Conservation (phyloP, 108 stramenopile species). For the Seminavis robusta region DNA sequence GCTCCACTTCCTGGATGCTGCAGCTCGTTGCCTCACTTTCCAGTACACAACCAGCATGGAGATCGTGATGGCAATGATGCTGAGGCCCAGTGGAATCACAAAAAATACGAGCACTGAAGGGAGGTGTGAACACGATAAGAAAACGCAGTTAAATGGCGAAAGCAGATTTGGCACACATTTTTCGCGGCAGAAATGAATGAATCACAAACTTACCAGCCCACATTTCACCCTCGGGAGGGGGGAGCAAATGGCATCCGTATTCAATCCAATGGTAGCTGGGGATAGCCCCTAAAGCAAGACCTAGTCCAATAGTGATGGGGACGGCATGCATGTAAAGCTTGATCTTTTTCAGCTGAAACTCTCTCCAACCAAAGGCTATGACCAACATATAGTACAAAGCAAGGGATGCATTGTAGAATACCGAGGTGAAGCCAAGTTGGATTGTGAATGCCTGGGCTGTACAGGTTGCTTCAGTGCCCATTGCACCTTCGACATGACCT, state of each 20-base stretch:
- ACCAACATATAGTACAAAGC: conserved; percentile 48
- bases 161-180: too few species aligned
- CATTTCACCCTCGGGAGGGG: too few species aligned
- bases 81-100: neutral
- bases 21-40: neutral
- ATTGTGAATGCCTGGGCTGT: conserved; percentile 56
- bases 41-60: neutral
- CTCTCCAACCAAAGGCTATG: conserved; percentile 32
- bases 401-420: conserved; percentile 47
- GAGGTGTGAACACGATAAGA: neutral
- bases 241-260: conserved; percentile 1
- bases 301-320: neutral
- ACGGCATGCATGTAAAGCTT: neutral
- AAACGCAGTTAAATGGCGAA: too few species aligned
- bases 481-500: conserved; percentile 26
- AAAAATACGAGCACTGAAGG: neutral
- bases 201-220: too few species aligned
- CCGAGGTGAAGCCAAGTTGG: conserved; percentile 32
- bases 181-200: too few species aligned
- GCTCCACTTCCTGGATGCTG: neutral
- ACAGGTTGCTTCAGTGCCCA: conserved; percentile 38
- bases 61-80: neutral
- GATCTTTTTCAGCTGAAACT: conserved; percentile 2
- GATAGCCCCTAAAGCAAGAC: neutral
- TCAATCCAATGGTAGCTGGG: conserved; percentile 6